Evolutionary conservation across 306 rosid genomes (phyloP), one percentile per base, ranked within the genome.

Genomic region (Cicer cuneatum): DNA sequence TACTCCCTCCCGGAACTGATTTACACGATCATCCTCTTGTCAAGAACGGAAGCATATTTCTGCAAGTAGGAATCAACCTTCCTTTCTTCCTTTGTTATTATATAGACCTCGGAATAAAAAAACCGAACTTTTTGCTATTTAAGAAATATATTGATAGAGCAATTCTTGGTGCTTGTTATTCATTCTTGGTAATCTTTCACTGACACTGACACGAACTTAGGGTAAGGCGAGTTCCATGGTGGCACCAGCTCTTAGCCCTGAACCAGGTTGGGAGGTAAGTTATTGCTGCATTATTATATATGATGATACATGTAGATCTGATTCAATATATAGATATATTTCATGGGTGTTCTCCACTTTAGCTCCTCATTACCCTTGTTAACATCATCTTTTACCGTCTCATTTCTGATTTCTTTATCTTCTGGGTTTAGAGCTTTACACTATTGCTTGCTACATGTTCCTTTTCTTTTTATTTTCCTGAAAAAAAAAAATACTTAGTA

Each of bases 151-250:
- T 9, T 18, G 9, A 10, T 51, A 48, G 62, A 16, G 12, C 74
- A 5, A 39, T 39, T 49, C 7, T 69, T 39, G 10, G 15, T 49
- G 35, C 41, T 53, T 48, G 14, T 54, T 46, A 29, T 73, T 74
- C 74, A 47, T 40, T 64, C 43, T 49, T 37, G 14, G 49, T 42
- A 11, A 41, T 57, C 24, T 72, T 70, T 62, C 33, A 35, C 70
- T 75, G 72, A 81, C 61, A 47, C 15, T 61, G 52, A 52, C 61
- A 70, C 63, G 40, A 66, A 46, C 46, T 66, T 65, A 88, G 99
- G 97, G 99, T 21, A 94, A 89, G 89, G 97, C 93, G 54, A 94
- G 97, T 81, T 92, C 93, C 45, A 92, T 94, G 99, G 99, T 84
- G 57, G 99, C 99, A 59, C 88, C 88, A 46, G 93, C 99, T 56